phyloP scores from a whole-genome alignment of 306 rosid species.

The Fragaria iinumae region DNA sequence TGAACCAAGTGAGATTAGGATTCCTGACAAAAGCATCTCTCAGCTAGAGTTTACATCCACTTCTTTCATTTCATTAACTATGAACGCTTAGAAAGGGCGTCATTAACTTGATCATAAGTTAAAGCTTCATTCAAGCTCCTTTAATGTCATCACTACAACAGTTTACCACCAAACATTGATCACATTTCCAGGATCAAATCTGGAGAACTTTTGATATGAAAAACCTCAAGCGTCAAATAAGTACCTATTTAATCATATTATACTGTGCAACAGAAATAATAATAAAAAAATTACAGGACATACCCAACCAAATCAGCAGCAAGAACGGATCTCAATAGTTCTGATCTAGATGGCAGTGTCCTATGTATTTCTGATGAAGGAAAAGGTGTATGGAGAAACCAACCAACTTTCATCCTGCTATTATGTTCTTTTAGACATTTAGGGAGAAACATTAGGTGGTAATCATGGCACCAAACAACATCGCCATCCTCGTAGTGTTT shows the following conservation, averaged over 20 bases:
- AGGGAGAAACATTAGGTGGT: slow-evolving; percentile 97
- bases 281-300: slow-evolving; percentile 28
- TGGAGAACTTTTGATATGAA: not conserved
- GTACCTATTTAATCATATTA: not conserved
- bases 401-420: slow-evolving; percentile 84
- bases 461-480: slow-evolving; percentile 96
- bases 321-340: slow-evolving; percentile 85
- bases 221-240: not conserved
- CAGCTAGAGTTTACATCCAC: not conserved
- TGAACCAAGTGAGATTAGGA: not conserved
- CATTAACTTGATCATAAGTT: not conserved
- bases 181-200: not conserved
- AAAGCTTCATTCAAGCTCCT: not conserved
- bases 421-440: slow-evolving; percentile 79
- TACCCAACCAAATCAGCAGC: slow-evolving; percentile 97
- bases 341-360: slow-evolving; percentile 84
- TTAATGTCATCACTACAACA: slow-evolving; percentile 1
- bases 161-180: not conserved
- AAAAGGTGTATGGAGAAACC: slow-evolving; percentile 99
- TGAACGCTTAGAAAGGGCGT: not conserved
- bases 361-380: slow-evolving; percentile 99
- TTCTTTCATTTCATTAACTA: not conserved
- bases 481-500: slow-evolving; percentile 87
- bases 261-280: not conserved
- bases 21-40: not conserved